These are phyloP conservation scores for Hordeum pubiflorum DNA, from an alignment of 202 grass and related monocot species.

Conservation along the genomic window DNA sequence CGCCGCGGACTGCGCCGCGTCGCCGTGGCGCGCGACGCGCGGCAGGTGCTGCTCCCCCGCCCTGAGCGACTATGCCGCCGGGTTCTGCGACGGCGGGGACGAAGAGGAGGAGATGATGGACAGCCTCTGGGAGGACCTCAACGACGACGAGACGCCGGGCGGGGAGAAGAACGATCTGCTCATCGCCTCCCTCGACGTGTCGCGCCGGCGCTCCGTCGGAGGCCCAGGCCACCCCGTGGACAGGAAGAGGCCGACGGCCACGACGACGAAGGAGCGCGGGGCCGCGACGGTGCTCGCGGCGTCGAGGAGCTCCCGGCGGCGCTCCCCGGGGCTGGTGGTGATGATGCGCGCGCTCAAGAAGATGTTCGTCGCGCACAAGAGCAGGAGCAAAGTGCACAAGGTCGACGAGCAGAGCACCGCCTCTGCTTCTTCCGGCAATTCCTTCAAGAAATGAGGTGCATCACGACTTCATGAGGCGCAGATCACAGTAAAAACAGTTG, in stretches of 20 bases:
- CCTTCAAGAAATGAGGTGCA: conserved; percentile 18
- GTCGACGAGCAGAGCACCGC: conserved; percentile 23
- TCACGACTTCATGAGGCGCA: neutral
- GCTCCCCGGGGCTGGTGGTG: conserved; percentile 22
- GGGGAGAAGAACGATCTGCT: neutral
- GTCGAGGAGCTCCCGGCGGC: conserved; percentile 36
- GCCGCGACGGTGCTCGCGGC: neutral
- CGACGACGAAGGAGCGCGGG: neutral
- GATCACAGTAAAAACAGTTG: neutral
- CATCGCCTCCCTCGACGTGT: conserved; percentile 17
- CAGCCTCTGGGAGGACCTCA: conserved; percentile 47
- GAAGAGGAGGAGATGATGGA: conserved; percentile 43
- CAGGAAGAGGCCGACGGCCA: neutral
- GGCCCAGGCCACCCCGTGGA: neutral
- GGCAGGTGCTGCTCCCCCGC: conserved; percentile 33
- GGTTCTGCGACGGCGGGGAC: neutral
- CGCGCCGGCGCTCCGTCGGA: conserved; percentile 21
- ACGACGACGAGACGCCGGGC: conserved; percentile 22
- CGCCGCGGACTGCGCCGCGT: conserved; percentile 36
- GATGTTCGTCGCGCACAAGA: conserved; percentile 37
- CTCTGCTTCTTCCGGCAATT: neutral
- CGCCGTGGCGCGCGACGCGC: conserved; percentile 26
- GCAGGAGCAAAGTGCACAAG: conserved; percentile 29
- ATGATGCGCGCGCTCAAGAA: conserved; percentile 39
- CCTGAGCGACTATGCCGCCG: conserved; percentile 29